Evolutionary conservation across 2,329 filamentous ascomycete species (phyloP).

Genomic region (Apiospora arundinis): DNA sequence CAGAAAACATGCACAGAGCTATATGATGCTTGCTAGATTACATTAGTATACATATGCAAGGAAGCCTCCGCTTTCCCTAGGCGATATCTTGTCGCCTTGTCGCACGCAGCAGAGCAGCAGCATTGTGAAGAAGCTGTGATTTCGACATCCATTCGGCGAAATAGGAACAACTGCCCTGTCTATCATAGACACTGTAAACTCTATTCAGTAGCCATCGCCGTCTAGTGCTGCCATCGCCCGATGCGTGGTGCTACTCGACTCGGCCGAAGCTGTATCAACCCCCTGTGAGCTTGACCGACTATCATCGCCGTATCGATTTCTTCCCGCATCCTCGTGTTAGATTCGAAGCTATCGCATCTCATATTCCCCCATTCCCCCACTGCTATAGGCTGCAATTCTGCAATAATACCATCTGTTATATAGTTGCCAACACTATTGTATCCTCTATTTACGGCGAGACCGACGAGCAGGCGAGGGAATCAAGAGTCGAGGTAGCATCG

Average conservation of each 20-base stretch:
- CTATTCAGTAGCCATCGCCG: background rate
- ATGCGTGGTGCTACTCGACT: background rate
- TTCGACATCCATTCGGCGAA: background rate
- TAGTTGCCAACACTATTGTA: background rate
- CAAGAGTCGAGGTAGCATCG: conserved; percentile 7
- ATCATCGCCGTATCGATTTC: background rate
- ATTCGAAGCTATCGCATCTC: background rate
- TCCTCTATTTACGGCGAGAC: background rate
- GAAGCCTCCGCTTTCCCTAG: background rate
- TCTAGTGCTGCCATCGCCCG: background rate
- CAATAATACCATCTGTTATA: background rate
- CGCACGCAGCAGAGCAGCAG: background rate
- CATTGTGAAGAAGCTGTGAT: background rate
- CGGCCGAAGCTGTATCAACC: background rate
- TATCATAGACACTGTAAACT: background rate
- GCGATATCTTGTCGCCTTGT: background rate
- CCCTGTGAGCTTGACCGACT: background rate
- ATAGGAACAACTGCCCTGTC: background rate
- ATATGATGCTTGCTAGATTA: conserved; percentile 1
- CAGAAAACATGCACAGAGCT: conserved; percentile 12
- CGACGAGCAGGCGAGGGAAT: background rate
- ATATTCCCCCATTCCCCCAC: background rate
- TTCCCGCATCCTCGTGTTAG: background rate
- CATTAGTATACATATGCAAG: background rate
- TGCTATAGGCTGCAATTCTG: background rate